Base-by-base conservation (phyloP, 306 rosid species). In the Chamaecrista fasciculata region DNA sequence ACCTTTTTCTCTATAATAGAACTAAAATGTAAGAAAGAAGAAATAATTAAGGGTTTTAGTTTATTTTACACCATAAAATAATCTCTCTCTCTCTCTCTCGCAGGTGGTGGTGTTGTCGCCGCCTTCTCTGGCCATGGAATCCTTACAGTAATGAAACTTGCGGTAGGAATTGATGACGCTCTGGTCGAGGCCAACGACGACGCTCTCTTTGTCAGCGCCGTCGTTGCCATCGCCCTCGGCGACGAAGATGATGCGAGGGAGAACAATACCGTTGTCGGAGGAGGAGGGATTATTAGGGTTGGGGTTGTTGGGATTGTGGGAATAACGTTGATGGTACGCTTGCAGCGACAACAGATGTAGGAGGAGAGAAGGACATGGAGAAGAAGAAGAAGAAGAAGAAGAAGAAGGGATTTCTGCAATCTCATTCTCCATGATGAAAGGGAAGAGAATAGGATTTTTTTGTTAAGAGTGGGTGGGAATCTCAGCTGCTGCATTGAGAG, bases 281-380 rank as follows among this genome's bases (percentile, higher is more conserved):
- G 3, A 11, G 29, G 0, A 4, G 11, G 12, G 6, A 8, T 2
- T 1, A 8, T 5, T 24, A 4, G 52, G 39, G 28, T n/a, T 33
- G 15, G 59, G 56, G 21, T 26, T 1, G 9, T 6, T 18, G 68
- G 48, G 8, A 43, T 71, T 57, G 46, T 72, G 63, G 10, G 76
- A 47, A n/a, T n/a, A n/a, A n/a, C n/a, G n/a, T n/a, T n/a, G n/a
- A n/a, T n/a, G n/a, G n/a, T n/a, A n/a, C n/a, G n/a, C n/a, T n/a
- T n/a, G 39, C 75, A 25, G 75, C 96, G 97, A 74, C 97, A 84
- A 69, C 96, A 94, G 64, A 94, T 79, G 83, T 94, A 94, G 75
- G 96, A 94, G 11, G 88, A 86, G 72, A 94, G 96, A 53, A 29
- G 71, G 86, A 76, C 83, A 76, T 79, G 82, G 78, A 78, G 62